A percentile compares a stretch with the other conserved stretches of the same genome.
Conservation (phyloP, 768 basidiomycete genomes). For the Leucosporidium scottii region DNA sequence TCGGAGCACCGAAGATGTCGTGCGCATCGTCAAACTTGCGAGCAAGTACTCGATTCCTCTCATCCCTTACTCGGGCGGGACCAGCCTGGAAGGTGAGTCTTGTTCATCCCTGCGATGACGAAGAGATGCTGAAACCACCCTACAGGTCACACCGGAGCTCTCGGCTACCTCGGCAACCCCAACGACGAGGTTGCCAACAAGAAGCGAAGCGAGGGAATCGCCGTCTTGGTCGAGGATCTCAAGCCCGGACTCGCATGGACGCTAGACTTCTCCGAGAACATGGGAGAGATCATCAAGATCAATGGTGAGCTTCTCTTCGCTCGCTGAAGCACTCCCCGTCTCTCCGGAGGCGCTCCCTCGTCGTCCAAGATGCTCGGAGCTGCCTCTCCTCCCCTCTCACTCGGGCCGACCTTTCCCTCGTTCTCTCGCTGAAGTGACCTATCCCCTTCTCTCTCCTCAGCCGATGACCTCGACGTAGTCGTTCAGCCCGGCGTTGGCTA, state of each 20-base stretch:
- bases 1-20: constrained; percentile 69
- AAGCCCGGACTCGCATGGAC: constrained; percentile 29
- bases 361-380: too few species aligned
- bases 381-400: constrained; percentile 23
- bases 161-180: constrained; percentile 25
- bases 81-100: constrained; percentile 81
- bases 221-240: constrained; percentile 32
- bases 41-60: constrained; percentile 67
- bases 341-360: too few species aligned
- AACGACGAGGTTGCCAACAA: constrained; percentile 8
- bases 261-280: constrained; percentile 42
- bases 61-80: constrained; percentile 74
- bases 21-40: constrained; percentile 68
- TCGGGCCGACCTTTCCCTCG: background rate
- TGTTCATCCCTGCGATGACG: background rate
- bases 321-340: too few species aligned
- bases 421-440: too few species aligned
- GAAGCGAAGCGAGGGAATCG: constrained; percentile 11
- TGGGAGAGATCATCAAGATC: constrained; percentile 71
- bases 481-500: constrained; percentile 69
- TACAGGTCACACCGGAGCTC: constrained; percentile 32
- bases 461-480: constrained; percentile 59
- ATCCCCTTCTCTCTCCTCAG: background rate
- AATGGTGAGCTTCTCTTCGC: constrained; percentile 65
- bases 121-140: background rate